phyloP scores from a whole-genome alignment of 2,329 filamentous ascomycete genomes.

The Colletotrichum truncatum region DNA sequence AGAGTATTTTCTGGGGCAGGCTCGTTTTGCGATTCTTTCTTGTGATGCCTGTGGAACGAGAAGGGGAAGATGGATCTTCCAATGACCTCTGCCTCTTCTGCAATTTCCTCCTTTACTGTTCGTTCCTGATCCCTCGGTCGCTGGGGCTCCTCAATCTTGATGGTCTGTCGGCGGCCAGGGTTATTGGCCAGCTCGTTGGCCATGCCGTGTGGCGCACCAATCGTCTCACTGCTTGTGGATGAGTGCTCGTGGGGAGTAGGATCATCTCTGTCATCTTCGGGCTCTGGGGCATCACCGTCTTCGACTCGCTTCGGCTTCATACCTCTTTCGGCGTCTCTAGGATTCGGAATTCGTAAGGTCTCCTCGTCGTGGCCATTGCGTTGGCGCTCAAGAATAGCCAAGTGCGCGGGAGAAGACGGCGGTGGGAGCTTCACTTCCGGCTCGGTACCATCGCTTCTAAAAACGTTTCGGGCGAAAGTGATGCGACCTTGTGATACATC shows the following conservation, averaged over 20 bases:
- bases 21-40: slow-evolving; percentile 47
- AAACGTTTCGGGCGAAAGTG: slow-evolving; percentile 75
- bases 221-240: slow-evolving; percentile 30
- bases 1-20: slow-evolving; percentile 32
- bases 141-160: slow-evolving; percentile 74
- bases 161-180: slow-evolving; percentile 62
- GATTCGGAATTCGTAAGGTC: slow-evolving; percentile 88
- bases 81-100: slow-evolving; percentile 53
- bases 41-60: slow-evolving; percentile 51
- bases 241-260: slow-evolving; percentile 35
- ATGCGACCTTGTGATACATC: slow-evolving; percentile 51
- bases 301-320: slow-evolving; percentile 69
- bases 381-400: slow-evolving; percentile 88
- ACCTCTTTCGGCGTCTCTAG: slow-evolving; percentile 87
- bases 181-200: slow-evolving; percentile 7
- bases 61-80: slow-evolving; percentile 50
- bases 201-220: no score
- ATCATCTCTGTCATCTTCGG: slow-evolving; percentile 45
- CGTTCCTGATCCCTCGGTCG: slow-evolving; percentile 45
- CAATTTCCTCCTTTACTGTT: slow-evolving; percentile 44
- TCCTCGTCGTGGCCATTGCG: slow-evolving; percentile 76
- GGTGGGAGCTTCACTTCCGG: slow-evolving; percentile 60
- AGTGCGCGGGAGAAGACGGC: slow-evolving; percentile 75
- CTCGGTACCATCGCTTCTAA: slow-evolving; percentile 64
- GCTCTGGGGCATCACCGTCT: slow-evolving; percentile 43